phyloP scores from a whole-genome alignment of 176 grass and related monocot species.

The Elymus sibiricus region DNA sequence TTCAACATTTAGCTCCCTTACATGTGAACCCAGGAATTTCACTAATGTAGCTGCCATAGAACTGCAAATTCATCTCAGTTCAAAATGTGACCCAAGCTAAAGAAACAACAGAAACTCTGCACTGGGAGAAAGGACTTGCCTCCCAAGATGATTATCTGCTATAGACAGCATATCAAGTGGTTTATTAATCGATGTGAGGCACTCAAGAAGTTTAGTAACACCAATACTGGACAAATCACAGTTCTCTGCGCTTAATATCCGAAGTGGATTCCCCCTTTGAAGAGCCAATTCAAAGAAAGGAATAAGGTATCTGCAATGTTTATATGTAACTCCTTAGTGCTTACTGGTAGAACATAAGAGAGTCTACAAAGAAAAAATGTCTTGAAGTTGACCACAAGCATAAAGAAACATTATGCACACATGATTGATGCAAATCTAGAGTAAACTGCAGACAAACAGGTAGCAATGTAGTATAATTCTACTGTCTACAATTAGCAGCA shows the following conservation, averaged over 20 bases:
- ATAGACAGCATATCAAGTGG: conserved; percentile 68
- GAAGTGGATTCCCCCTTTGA: conserved; percentile 59
- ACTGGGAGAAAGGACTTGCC: conserved; percentile 34
- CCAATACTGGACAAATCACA: conserved; percentile 58
- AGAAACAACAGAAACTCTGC: not conserved
- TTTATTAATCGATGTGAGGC: conserved; percentile 45
- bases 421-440: conserved; percentile 16
- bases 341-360: not conserved
- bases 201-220: conserved; percentile 64
- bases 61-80: conserved; percentile 36
- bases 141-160: conserved; percentile 79
- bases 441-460: not conserved
- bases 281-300: conserved; percentile 63
- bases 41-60: conserved; percentile 47
- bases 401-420: not conserved
- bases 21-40: conserved; percentile 54
- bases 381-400: conserved; percentile 8
- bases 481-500: not conserved
- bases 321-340: conserved; percentile 14
- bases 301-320: conserved; percentile 61
- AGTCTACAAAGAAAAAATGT: not conserved
- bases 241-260: conserved; percentile 56
- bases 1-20: conserved; percentile 56
- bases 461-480: not conserved
- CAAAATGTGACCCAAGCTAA: not conserved